Evolutionary conservation across 2,329 filamentous ascomycete species (phyloP).

Genomic region (Calonectria fujianensis): DNA sequence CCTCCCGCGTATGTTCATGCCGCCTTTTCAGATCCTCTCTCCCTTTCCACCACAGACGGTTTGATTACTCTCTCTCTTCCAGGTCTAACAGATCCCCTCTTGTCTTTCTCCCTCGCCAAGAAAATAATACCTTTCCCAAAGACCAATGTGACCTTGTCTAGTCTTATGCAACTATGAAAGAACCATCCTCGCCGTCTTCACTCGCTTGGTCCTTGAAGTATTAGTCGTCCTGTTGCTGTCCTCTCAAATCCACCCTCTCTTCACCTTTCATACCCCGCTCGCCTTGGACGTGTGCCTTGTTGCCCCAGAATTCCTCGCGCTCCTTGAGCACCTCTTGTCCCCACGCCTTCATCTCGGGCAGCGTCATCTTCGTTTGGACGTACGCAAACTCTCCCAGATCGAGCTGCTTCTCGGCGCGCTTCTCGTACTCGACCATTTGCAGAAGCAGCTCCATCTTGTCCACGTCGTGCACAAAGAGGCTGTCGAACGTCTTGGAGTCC

Average conservation of each 20-base stretch:
- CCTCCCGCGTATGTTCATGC: neutral
- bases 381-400: conserved; percentile 92
- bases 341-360: conserved; percentile 89
- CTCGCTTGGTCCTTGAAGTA: conserved; percentile 60
- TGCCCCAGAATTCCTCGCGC: conserved; percentile 82
- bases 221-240: conserved; percentile 71
- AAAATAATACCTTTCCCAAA: conserved; percentile 6
- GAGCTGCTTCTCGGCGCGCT: conserved; percentile 76
- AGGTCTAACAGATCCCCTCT: conserved; percentile 39
- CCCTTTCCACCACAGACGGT: neutral
- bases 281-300: conserved; percentile 67
- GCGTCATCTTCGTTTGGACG: conserved; percentile 82
- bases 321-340: conserved; percentile 85
- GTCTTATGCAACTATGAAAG: neutral
- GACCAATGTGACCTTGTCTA: conserved; percentile 1
- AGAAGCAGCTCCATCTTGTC: conserved; percentile 97
- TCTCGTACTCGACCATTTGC: conserved; percentile 98
- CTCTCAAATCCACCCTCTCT: conserved; percentile 60
- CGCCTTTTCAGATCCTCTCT: neutral
- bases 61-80: conserved; percentile 27
- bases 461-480: conserved; percentile 94
- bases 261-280: conserved; percentile 64
- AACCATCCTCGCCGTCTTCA: neutral
- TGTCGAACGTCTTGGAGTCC: conserved; percentile 87
- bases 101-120: conserved; percentile 1